Evolutionary conservation across 257 asterid genomes (phyloP), one percentile per base, ranked within the genome.

Genomic region (Coffea eugenioides): DNA sequence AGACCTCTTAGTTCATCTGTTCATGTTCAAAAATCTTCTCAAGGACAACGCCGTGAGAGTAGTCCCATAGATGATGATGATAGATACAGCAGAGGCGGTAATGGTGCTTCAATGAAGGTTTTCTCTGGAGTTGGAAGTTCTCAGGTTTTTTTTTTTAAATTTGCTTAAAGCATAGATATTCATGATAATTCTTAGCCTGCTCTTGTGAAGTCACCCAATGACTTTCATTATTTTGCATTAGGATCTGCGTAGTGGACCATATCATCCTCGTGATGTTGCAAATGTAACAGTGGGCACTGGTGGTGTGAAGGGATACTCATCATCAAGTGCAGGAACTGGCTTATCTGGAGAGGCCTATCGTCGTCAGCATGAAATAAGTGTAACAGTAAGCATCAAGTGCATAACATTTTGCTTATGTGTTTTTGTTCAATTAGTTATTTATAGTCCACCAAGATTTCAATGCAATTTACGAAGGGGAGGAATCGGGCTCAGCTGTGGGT

Each of bases 291-390:
- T 41, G 45, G 62, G 57, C 62, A 80, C 76, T 76, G 91, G 83
- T 78, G 84, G 73, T 72, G 49, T 88, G 46, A 91, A 87, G 74
- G 90, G 87, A 45, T 51, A 79, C 83, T 46, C 79, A 41, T 76
- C 87, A 54, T 79, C 88, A 68, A 75, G 68, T 62, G 89, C 81
- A 48, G 95, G 88, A 34, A 88, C 80, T 81, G 84, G 82, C 68
- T 14, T 88, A 80, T 90, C 97, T 6, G 88, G 91, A 0, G 98
- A 94, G 71, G 81, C 93, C 14, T 96, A 92, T 84, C 88, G 97
- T 31, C 88, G 82, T 23, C 88, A 73, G 79, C 98, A 96, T 86
- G 99, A 96, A 87, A 94, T 96, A 80, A 80, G 94, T 67, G 97
- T 96, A 27, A 80, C 91, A 3, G 99, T 94, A 87, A 88, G 97